These are phyloP conservation scores for Pseudozyma tsukubaensis DNA, from an alignment of 1,284 basidiomycete genomes.

Conservation along the genomic window DNA sequence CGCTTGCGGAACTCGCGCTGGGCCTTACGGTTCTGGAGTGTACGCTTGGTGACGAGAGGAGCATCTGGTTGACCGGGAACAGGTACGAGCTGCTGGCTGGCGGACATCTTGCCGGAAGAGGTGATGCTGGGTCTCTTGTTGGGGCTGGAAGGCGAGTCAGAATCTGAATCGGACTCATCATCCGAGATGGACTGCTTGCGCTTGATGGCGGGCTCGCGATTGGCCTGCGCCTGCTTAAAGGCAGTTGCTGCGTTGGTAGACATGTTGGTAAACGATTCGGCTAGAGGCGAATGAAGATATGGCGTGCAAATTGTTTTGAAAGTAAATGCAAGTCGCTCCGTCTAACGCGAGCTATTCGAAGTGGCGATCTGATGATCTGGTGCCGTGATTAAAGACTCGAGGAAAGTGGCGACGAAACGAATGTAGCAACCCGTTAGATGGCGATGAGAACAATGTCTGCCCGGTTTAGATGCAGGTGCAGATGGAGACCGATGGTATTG, in stretches of 20 bases:
- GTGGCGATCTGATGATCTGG: too few relatives aligned
- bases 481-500: too few relatives aligned
- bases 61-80: conserved; percentile 51
- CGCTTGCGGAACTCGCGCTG: conserved; percentile 65
- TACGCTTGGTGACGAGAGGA: conserved; percentile 59
- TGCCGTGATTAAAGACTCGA: too few relatives aligned
- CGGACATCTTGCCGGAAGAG: conserved; percentile 35
- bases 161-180: conserved; percentile 34
- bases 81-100: conserved; percentile 51
- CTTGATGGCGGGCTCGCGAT: conserved; percentile 16
- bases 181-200: conserved; percentile 39
- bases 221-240: conserved; percentile 16
- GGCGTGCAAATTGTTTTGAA: neutral
- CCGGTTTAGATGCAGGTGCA: too few relatives aligned
- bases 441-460: too few relatives aligned
- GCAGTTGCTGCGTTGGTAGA: conserved; percentile 15
- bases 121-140: conserved; percentile 18
- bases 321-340: too few relatives aligned
- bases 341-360: too few relatives aligned
- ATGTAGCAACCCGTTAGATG: too few relatives aligned
- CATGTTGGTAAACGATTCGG: conserved; percentile 20
- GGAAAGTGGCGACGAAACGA: too few relatives aligned
- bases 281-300: neutral
- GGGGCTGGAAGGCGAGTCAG: conserved; percentile 14
- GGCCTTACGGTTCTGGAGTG: conserved; percentile 62